Percentiles rank a stretch among this genome's conserved stretches.
These are phyloP conservation scores for Echium plantagineum DNA, from an alignment of 257 asterid genomes.

Conservation along the genomic window DNA sequence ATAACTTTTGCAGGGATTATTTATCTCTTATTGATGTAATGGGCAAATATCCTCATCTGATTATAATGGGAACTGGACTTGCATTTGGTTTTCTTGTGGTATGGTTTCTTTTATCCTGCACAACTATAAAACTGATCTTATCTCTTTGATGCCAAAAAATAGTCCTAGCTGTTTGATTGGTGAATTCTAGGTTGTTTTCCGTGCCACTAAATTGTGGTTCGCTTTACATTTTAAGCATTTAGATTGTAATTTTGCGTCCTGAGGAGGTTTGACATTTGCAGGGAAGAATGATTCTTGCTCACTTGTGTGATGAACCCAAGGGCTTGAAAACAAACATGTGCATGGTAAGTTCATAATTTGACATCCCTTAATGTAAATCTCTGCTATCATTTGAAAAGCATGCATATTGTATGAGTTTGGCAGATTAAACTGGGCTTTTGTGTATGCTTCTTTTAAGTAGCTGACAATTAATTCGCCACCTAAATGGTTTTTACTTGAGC, in stretches of 20 bases:
- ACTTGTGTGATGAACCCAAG: constrained; percentile 91
- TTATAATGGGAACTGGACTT: constrained; percentile 73
- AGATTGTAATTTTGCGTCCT: constrained; percentile 3
- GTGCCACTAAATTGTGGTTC: not conserved
- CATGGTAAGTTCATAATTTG: constrained; percentile 46
- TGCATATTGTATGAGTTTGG: not conserved
- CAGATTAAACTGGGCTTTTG: not conserved
- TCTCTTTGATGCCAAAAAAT: not conserved
- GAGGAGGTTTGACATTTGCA: constrained; percentile 26
- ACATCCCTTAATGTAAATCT: not conserved
- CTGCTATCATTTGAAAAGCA: not conserved
- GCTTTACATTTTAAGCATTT: not conserved
- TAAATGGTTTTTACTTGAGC: not conserved
- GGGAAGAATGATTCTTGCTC: constrained; percentile 95
- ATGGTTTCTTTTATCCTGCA: constrained; percentile 11
- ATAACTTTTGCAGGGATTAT: constrained; percentile 50
- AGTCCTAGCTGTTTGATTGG: not conserved
- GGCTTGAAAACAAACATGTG: constrained; percentile 96
- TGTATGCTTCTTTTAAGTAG: too few relatives aligned
- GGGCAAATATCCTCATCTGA: constrained; percentile 51
- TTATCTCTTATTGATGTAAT: constrained; percentile 71
- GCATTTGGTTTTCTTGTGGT: constrained; percentile 98
- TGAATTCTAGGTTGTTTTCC: not conserved
- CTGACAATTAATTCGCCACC: not conserved
- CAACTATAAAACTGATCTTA: not conserved